Percentiles rank a stretch among this genome's conserved stretches.
Evolutionary conservation across 805 yeast species (phyloP).

Genomic region (Priceomyces castillae): DNA sequence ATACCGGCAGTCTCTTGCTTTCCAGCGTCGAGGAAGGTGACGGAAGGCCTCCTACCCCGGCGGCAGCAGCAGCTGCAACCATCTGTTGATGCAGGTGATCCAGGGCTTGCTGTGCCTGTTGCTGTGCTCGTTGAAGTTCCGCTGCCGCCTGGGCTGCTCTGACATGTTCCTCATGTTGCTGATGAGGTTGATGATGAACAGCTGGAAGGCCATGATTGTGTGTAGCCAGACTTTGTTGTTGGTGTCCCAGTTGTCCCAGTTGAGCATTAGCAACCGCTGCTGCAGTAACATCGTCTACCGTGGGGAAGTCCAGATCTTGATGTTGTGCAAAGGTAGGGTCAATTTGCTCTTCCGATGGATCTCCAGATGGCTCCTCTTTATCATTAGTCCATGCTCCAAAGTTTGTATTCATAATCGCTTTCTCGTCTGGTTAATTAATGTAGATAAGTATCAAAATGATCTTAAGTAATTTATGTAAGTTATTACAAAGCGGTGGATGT

Average conservation of each 20-base stretch:
- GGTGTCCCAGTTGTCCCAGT: conserved; percentile 13
- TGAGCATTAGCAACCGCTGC: conserved; percentile 22
- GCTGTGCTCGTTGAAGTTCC: conserved; percentile 13
- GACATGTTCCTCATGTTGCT: conserved; percentile 10
- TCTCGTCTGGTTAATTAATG: background rate
- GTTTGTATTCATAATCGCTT: conserved; percentile 19
- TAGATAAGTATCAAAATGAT: background rate
- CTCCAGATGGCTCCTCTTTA: conserved; percentile 15
- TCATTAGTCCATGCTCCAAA: conserved; percentile 24
- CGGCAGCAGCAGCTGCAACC: conserved; percentile 11
- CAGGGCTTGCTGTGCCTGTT: conserved; percentile 11
- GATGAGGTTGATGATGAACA: conserved; percentile 11
- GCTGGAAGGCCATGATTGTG: conserved; percentile 5
- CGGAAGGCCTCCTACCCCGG: conserved; percentile 7
- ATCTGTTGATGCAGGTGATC: conserved; percentile 9
- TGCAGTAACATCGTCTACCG: conserved; percentile 19
- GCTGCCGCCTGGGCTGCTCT: conserved; percentile 12
- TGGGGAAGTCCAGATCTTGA: conserved; percentile 21
- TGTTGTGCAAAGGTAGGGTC: conserved; percentile 31
- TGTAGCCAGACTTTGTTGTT: conserved; percentile 8
- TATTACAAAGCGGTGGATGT: conserved; percentile 14
- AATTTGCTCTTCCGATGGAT: conserved; percentile 23
- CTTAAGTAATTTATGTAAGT: conserved; percentile 14
- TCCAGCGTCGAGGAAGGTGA: conserved; percentile 1
- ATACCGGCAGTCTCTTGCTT: background rate